A percentile compares a stretch with the other conserved stretches of the same genome.
These are phyloP conservation scores for Penicillium samsonianum DNA, from an alignment of 495 filamentous ascomycete genomes.

Conservation along the genomic window DNA sequence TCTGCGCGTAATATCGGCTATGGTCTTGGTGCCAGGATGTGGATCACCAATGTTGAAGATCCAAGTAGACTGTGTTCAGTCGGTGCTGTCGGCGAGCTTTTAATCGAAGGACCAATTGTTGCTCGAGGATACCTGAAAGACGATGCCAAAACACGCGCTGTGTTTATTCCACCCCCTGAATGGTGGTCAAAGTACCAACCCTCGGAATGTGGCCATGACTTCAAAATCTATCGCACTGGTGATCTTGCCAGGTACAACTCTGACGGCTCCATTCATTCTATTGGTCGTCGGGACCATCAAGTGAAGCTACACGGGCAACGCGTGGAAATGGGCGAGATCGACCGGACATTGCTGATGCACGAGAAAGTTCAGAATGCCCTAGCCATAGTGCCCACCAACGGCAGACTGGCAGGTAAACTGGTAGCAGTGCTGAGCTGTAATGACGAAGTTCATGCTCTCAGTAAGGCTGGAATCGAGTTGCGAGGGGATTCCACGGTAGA, in stretches of 20 bases:
- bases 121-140: background rate
- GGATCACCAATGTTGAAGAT: background rate
- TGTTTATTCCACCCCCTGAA: background rate
- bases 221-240: background rate
- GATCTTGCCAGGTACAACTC: background rate
- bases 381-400: background rate
- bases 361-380: background rate
- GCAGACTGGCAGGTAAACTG: background rate
- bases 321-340: background rate
- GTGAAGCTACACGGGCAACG: background rate
- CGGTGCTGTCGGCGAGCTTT: background rate
- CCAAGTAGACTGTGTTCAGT: background rate
- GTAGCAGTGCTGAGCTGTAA: background rate
- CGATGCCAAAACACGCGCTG: background rate
- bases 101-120: constrained; percentile 2
- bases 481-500: background rate
- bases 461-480: background rate
- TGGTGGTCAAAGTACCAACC: background rate
- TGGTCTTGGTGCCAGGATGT: background rate
- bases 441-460: background rate
- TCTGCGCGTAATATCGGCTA: background rate
- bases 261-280: background rate
- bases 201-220: background rate
- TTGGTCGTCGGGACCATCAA: background rate
- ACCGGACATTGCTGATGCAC: background rate